Percentiles rank a stretch among this genome's conserved stretches.
Evolutionary conservation across 108 stramenopile species (phyloP).

Genomic region (Cyclotella sp.): DNA sequence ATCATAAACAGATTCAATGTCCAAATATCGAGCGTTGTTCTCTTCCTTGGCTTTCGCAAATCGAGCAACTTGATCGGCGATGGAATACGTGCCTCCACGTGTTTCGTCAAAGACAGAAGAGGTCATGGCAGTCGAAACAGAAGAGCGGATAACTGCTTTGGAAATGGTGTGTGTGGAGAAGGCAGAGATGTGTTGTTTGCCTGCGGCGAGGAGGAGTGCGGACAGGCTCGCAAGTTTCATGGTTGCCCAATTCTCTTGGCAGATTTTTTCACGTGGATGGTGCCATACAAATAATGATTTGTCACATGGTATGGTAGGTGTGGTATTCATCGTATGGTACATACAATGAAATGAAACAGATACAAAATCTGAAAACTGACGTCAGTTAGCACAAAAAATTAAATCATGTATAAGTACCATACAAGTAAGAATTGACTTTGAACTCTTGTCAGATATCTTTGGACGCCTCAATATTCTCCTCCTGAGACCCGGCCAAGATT

Average conservation of each 20-base stretch:
- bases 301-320: too few relatives aligned
- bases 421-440: too few relatives aligned
- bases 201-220: constrained; percentile 1
- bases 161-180: constrained; percentile 2
- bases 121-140: constrained; percentile 10
- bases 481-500: too few relatives aligned
- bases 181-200: constrained; percentile 8
- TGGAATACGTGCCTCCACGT: constrained; percentile 73
- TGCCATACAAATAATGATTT: too few relatives aligned
- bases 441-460: too few relatives aligned
- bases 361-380: too few relatives aligned
- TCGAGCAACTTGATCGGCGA: constrained; percentile 78
- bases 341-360: too few relatives aligned
- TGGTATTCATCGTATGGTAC: too few relatives aligned
- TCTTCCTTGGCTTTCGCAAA: constrained; percentile 72
- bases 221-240: constrained; percentile 7
- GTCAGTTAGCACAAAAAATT: too few relatives aligned
- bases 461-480: too few relatives aligned
- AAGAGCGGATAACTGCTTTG: not conserved
- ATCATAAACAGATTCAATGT: constrained; percentile 75
- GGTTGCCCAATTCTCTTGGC: not conserved
- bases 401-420: too few relatives aligned
- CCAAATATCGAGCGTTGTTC: constrained; percentile 71
- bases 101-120: constrained; percentile 67
- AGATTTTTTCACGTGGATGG: too few relatives aligned